Percentiles rank a stretch among this genome's conserved stretches.
phyloP scores from a whole-genome alignment of 768 basidiomycete species.

The Clathrus columnatus region DNA sequence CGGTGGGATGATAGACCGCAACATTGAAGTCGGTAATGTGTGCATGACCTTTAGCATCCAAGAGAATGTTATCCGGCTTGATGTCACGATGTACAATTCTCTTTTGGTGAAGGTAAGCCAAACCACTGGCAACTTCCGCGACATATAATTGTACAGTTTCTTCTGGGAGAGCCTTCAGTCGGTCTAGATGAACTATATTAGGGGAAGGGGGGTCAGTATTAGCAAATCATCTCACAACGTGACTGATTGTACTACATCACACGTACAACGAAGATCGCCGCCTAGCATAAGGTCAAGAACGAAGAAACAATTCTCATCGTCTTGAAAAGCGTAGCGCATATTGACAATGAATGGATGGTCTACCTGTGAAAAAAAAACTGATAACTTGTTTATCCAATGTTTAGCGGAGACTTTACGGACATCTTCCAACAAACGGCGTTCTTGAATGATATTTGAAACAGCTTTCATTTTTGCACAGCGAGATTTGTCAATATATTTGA shows the following conservation, averaged over 20 bases:
- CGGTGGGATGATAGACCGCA: conserved; percentile 39
- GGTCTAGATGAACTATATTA: conserved; percentile 73
- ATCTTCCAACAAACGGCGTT: conserved; percentile 40
- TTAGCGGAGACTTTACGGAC: conserved; percentile 15
- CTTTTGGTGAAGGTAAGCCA: conserved; percentile 38
- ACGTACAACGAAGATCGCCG: conserved; percentile 34
- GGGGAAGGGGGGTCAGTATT: conserved; percentile 7
- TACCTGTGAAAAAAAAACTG: conserved; percentile 23
- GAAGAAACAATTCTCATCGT: conserved; percentile 43
- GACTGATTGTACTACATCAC: not conserved
- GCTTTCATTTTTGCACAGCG: conserved; percentile 41
- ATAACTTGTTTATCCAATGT: conserved; percentile 2
- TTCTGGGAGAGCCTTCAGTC: conserved; percentile 37
- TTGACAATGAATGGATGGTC: conserved; percentile 38
- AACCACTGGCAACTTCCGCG: conserved; percentile 35
- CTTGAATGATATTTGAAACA: conserved; percentile 42
- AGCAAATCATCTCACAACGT: not conserved
- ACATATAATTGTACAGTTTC: conserved; percentile 33
- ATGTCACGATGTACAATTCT: conserved; percentile 44
- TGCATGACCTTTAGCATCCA: conserved; percentile 43
- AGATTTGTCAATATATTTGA: conserved; percentile 48
- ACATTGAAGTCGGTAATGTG: conserved; percentile 49
- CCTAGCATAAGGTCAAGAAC: conserved; percentile 41
- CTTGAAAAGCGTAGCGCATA: conserved; percentile 36
- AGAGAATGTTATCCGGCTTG: conserved; percentile 43